Conservation (phyloP, 2,329 filamentous ascomycete genomes). For the Clonostachys rhizophaga region DNA sequence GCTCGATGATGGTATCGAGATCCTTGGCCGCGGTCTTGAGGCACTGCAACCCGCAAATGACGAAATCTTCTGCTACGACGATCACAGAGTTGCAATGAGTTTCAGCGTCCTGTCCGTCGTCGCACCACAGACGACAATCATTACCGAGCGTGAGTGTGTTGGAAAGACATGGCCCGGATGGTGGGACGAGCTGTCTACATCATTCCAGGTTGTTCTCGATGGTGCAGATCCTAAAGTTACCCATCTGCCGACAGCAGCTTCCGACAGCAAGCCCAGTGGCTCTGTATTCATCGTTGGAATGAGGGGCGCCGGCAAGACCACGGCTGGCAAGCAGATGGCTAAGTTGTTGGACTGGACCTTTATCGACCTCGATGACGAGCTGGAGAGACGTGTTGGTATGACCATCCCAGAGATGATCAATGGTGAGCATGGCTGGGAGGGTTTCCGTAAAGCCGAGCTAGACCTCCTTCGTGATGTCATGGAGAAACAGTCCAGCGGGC, state of each 20-base stretch:
- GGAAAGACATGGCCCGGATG: constrained; percentile 99
- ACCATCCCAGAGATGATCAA: constrained; percentile 85
- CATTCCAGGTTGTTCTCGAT: constrained; percentile 72
- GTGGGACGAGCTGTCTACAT: constrained; percentile 85
- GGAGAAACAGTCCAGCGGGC: constrained; percentile 66
- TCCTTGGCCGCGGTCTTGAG: constrained; percentile 46
- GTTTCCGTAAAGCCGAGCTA: constrained; percentile 77
- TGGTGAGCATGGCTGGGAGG: constrained; percentile 71
- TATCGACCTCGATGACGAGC: constrained; percentile 81
- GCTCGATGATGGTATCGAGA: constrained; percentile 89
- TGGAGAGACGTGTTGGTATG: constrained; percentile 69
- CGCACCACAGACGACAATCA: constrained; percentile 65
- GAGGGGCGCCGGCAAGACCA: constrained; percentile 96
- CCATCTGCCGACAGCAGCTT: constrained; percentile 19
- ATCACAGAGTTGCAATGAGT: constrained; percentile 97
- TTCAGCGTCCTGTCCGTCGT: constrained; percentile 83
- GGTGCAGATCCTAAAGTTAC: constrained; percentile 57
- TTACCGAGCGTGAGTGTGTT: constrained; percentile 87
- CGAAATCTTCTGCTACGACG: constrained; percentile 89
- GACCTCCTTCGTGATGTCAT: constrained; percentile 69
- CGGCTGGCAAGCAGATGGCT: constrained; percentile 81
- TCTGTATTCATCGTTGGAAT: constrained; percentile 96
- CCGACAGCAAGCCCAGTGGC: constrained; percentile 18
- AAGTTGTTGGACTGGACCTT: constrained; percentile 71
- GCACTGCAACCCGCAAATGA: constrained; percentile 50